Evolutionary conservation across 1,284 basidiomycete species (phyloP).

Genomic region (Fomitopsis betulina): DNA sequence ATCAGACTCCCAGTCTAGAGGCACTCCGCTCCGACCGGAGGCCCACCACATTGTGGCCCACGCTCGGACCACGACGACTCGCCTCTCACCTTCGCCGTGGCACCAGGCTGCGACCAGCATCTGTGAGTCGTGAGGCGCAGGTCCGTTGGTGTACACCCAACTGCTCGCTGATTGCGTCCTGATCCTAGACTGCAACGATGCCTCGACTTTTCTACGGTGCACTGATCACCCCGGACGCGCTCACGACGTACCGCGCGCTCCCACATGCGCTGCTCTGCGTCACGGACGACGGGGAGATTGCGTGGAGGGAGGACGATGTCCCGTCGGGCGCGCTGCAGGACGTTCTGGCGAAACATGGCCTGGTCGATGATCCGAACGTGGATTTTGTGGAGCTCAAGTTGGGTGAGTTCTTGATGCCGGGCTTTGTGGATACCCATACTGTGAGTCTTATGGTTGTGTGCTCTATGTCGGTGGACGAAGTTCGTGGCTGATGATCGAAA

Average conservation of each 20-base stretch:
- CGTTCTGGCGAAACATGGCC: slow-evolving; percentile 39
- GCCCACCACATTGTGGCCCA: too few species aligned
- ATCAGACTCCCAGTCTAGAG: too few species aligned
- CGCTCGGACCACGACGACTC: too few species aligned
- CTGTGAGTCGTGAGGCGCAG: neutral
- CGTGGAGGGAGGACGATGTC: slow-evolving; percentile 63
- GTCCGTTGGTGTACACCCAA: neutral
- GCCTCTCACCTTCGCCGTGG: too few species aligned
- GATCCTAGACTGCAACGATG: slow-evolving; percentile 10
- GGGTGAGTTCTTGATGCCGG: slow-evolving; percentile 84
- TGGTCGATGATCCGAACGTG: slow-evolving; percentile 23
- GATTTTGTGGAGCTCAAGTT: slow-evolving; percentile 44
- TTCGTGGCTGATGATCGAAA: neutral
- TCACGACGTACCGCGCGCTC: slow-evolving; percentile 48
- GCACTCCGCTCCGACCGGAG: too few species aligned
- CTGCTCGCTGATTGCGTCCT: too few species aligned
- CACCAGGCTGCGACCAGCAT: too few species aligned
- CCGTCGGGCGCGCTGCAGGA: slow-evolving; percentile 38
- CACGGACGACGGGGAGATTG: slow-evolving; percentile 51
- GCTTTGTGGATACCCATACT: slow-evolving; percentile 88
- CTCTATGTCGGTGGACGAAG: neutral
- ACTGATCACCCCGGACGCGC: slow-evolving; percentile 60
- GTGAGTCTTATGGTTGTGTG: slow-evolving; percentile 37
- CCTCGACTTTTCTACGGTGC: slow-evolving; percentile 60
- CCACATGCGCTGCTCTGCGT: slow-evolving; percentile 61